Conservation (phyloP, 2,329 filamentous ascomycete species). For the Atkinsonella texensis region DNA sequence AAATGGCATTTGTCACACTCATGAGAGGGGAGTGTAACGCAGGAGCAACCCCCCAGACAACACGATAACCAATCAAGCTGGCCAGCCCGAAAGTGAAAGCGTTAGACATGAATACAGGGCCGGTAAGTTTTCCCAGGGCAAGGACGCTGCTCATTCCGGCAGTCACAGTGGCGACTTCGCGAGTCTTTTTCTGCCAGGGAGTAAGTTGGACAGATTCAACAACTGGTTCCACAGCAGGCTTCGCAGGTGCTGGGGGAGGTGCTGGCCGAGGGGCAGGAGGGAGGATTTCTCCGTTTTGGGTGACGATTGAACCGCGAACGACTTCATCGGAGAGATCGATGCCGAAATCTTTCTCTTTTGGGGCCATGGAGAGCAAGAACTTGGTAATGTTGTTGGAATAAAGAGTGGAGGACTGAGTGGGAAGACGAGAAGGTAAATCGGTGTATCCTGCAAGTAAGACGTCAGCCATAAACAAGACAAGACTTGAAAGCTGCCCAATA, state of each 20-base stretch:
- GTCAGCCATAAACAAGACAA: not conserved
- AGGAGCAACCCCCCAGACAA: conserved; percentile 76
- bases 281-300: conserved; percentile 62
- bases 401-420: conserved; percentile 78
- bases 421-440: conserved; percentile 73
- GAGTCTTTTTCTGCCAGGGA: conserved; percentile 68
- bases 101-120: conserved; percentile 79
- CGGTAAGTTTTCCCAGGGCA: conserved; percentile 67
- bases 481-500: conserved; percentile 14
- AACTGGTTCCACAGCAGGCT: conserved; percentile 33
- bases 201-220: conserved; percentile 53
- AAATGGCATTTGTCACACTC: conserved; percentile 90
- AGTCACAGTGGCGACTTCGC: conserved; percentile 63
- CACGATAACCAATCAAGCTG: conserved; percentile 75
- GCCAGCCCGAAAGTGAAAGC: conserved; percentile 76
- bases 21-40: conserved; percentile 81
- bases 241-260: conserved; percentile 38
- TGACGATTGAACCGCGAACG: conserved; percentile 73
- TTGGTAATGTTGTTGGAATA: conserved; percentile 95
- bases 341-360: conserved; percentile 66
- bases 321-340: conserved; percentile 77
- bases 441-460: conserved; percentile 50
- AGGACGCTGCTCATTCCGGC: conserved; percentile 66
- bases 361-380: conserved; percentile 69
- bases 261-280: conserved; percentile 62